phyloP scores from a whole-genome alignment of 768 basidiomycete genomes.

The Termitomyces heimii region DNA sequence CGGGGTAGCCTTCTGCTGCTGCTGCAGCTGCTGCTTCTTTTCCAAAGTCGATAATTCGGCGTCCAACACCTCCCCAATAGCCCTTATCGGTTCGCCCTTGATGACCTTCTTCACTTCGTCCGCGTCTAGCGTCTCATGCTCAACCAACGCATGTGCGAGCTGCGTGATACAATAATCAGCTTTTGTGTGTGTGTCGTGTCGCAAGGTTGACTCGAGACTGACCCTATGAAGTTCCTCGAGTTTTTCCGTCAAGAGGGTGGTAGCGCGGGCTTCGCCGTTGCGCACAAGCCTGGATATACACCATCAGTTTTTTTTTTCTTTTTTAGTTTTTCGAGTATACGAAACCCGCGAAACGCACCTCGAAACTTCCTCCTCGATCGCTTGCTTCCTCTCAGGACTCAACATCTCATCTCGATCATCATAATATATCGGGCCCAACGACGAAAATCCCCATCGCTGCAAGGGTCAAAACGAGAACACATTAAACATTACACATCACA shows the following conservation, averaged over 20 bases:
- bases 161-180: constrained; percentile 21
- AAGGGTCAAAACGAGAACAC: background rate
- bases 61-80: constrained; percentile 58
- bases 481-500: constrained; percentile 13
- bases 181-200: background rate
- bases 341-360: constrained; percentile 42
- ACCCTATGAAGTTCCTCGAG: constrained; percentile 75
- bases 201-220: constrained; percentile 17
- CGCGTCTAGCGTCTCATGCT: constrained; percentile 87
- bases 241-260: constrained; percentile 54
- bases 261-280: constrained; percentile 63
- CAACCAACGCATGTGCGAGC: constrained; percentile 89
- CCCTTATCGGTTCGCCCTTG: constrained; percentile 74
- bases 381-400: constrained; percentile 70
- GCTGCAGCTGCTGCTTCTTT: too few relatives aligned
- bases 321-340: too few relatives aligned
- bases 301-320: background rate
- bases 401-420: constrained; percentile 65
- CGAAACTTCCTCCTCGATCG: constrained; percentile 86
- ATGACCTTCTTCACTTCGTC: constrained; percentile 87
- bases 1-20: constrained; percentile 18
- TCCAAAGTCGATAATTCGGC: constrained; percentile 44
- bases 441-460: constrained; percentile 78
- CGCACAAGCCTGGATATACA: constrained; percentile 49
- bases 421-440: constrained; percentile 80